phyloP scores from a whole-genome alignment of 495 filamentous ascomycete genomes.

The Daldinia childiae region DNA sequence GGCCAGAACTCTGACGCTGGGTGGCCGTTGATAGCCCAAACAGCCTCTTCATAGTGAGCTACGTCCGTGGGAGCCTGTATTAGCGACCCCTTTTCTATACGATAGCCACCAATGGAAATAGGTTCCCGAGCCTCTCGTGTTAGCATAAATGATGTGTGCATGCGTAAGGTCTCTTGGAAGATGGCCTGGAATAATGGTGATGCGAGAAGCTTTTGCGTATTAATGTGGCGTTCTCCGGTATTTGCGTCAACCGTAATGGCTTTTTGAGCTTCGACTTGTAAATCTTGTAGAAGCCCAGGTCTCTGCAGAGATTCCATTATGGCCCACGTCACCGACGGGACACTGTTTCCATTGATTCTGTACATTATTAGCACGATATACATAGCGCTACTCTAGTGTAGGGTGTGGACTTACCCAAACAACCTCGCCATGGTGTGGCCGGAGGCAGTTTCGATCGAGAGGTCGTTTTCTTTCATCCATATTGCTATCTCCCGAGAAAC shows the following conservation, averaged over 20 bases:
- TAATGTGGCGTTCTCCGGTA: neutral
- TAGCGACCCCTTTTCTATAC: constrained; percentile 35
- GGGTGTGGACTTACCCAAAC: neutral
- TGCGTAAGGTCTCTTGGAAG: constrained; percentile 51
- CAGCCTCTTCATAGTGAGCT: constrained; percentile 38
- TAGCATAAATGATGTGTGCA: constrained; percentile 47
- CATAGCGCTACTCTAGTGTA: neutral
- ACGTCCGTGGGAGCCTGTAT: constrained; percentile 43
- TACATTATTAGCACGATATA: neutral
- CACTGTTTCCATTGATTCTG: constrained; percentile 45
- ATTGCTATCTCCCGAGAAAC: constrained; percentile 33
- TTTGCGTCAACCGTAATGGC: constrained; percentile 19
- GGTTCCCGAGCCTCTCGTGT: constrained; percentile 36
- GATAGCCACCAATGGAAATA: constrained; percentile 35
- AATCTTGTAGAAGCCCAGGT: constrained; percentile 25
- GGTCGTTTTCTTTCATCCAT: constrained; percentile 36
- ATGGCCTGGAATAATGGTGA: constrained; percentile 53
- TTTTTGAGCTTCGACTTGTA: constrained; percentile 35
- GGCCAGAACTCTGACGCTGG: constrained; percentile 51
- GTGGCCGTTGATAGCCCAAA: constrained; percentile 44
- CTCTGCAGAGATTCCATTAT: constrained; percentile 45
- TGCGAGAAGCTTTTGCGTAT: constrained; percentile 41
- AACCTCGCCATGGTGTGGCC: constrained; percentile 12
- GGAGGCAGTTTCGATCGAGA: constrained; percentile 18
- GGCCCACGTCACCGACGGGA: constrained; percentile 44